Base-by-base conservation (phyloP, 306 rosid species). In the Amphicarpaea edgeworthii region DNA sequence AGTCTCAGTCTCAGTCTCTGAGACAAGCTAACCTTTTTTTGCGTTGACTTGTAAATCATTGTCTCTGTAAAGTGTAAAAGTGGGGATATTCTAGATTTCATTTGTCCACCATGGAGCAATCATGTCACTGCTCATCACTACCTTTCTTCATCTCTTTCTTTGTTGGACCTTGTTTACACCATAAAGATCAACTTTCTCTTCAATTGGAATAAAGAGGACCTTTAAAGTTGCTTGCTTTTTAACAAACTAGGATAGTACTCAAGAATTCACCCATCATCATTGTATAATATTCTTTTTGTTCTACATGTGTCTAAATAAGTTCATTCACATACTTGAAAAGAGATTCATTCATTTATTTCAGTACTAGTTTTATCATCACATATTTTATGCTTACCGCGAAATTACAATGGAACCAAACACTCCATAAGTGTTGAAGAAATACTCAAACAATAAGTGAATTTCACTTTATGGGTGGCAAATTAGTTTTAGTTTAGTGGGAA, bases 51-150 rank as follows among this genome's bases (percentile, higher is more conserved):
- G 14, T 68, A 46, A 19, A 70, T 79, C 54, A 75, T 63, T 62
- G 76, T 75, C 75, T 11, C 14, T 45, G 62, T 70, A 79, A 83
- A 79, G 87, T 64, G 68, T 72, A 70, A 79, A 83, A 79, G 87
- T 64, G 68, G 76, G 74, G 76, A 24, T 79, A 79, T 79, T 83
- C 65, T 62, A 19, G 66, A 75, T 75, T 75, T 74, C 65, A 69
- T 53, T 57, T 68, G 77, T 73, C 63, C 68, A 77, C 65, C 72
- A 10, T 23, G 70, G 60, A 53, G 55, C 66, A 63, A 20, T 40
- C 70, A 43, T 77, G 80, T 74, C 68, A n/a, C 23, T n/a, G 4
- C 14, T 61, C 66, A 43, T 38, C 72, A 28, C 46, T 55, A 38
- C 49, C 75, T 53, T 37, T 66, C 51, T 55, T n/a, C 37, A 57